A percentile compares a stretch with the other conserved stretches of the same genome.
phyloP scores from a whole-genome alignment of 2,329 filamentous ascomycete genomes.

The Pseudogymnoascus sp. region DNA sequence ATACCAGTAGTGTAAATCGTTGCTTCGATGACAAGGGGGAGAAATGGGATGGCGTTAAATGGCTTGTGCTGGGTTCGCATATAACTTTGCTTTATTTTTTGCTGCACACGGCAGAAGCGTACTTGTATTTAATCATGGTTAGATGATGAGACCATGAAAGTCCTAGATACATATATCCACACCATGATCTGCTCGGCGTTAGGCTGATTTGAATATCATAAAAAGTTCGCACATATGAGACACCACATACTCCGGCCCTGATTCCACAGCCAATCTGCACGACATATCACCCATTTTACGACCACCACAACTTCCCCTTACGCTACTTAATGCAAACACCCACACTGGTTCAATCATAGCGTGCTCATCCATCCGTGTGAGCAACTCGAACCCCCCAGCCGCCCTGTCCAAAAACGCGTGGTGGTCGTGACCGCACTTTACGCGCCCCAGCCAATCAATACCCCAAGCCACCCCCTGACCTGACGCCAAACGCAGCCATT shows the following conservation, averaged over 20 bases:
- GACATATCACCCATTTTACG: neutral
- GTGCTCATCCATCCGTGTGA: neutral
- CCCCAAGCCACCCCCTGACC: conserved; percentile 4
- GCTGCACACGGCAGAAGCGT: neutral
- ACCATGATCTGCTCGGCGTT: neutral
- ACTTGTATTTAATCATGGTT: conserved; percentile 4
- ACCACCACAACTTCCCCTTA: neutral
- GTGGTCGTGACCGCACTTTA: conserved; percentile 12
- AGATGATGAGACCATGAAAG: conserved; percentile 3
- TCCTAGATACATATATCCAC: conserved; percentile 3
- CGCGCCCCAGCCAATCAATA: conserved; percentile 1
- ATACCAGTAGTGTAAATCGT: conserved; percentile 11
- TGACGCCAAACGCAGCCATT: conserved; percentile 8
- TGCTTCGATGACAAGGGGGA: neutral
- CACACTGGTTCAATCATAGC: neutral
- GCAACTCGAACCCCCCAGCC: neutral
- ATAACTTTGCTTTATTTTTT: neutral
- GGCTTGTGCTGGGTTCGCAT: conserved; percentile 1
- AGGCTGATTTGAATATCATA: neutral
- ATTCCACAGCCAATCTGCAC: neutral
- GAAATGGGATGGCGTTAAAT: neutral
- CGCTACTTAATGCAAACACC: neutral
- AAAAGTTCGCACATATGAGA: neutral
- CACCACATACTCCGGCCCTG: neutral
- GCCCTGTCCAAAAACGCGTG: neutral